Evolutionary conservation across 768 basidiomycete genomes (phyloP).

Genomic region (Trichaptum fuscoviolaceum): DNA sequence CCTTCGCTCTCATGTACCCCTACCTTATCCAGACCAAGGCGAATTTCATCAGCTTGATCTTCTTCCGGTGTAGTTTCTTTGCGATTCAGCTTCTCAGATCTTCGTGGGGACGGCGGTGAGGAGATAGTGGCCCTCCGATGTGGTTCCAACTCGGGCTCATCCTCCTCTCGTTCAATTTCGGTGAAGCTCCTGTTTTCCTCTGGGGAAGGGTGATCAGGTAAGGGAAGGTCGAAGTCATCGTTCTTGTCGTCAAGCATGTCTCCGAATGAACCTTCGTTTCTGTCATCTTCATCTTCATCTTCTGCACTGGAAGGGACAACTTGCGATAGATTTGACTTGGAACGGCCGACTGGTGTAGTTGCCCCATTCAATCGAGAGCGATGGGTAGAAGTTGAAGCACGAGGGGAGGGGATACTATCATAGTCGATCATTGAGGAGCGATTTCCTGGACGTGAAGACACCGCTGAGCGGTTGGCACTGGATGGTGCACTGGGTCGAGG

Average conservation of each 20-base stretch:
- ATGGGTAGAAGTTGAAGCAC: slow-evolving; percentile 22
- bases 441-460: slow-evolving; percentile 41
- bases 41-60: slow-evolving; percentile 36
- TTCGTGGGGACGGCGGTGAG: slow-evolving; percentile 15
- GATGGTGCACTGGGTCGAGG: slow-evolving; percentile 37
- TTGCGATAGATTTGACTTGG: slow-evolving; percentile 15
- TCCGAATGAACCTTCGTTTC: background rate
- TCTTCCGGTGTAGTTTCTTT: slow-evolving; percentile 23
- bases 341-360: slow-evolving; percentile 18
- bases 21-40: slow-evolving; percentile 27
- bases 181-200: slow-evolving; percentile 36
- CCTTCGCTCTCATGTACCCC: slow-evolving; percentile 20
- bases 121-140: slow-evolving; percentile 29
- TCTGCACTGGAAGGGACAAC: slow-evolving; percentile 8
- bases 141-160: slow-evolving; percentile 22
- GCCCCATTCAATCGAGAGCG: slow-evolving; percentile 18
- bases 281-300: slow-evolving; percentile 14
- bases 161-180: slow-evolving; percentile 43
- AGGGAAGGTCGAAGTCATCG: slow-evolving; percentile 13
- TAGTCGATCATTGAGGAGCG: slow-evolving; percentile 55
- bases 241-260: slow-evolving; percentile 16
- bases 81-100: slow-evolving; percentile 35
- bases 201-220: slow-evolving; percentile 11
- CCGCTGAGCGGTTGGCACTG: slow-evolving; percentile 29
- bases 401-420: slow-evolving; percentile 60